Evolutionary conservation across 805 yeast genomes (phyloP).

Genomic region (Metschnikowia peoriensis): DNA sequence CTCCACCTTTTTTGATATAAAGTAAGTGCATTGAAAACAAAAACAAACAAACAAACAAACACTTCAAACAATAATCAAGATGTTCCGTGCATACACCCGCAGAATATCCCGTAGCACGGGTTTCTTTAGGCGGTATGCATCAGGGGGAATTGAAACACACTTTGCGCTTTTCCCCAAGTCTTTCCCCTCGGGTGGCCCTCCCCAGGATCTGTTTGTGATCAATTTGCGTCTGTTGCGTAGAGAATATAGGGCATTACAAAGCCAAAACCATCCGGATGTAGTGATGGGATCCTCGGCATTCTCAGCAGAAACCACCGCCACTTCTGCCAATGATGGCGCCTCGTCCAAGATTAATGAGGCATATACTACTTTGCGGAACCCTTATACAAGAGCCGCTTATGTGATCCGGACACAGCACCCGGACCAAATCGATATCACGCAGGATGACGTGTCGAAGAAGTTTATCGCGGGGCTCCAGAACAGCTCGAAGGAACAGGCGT

Average conservation of each 20-base stretch:
- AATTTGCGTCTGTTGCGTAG: conserved; percentile 57
- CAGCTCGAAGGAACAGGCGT: conserved; percentile 28
- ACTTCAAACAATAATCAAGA: too few species aligned
- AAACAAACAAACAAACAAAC: too few species aligned
- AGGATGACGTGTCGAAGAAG: conserved; percentile 52
- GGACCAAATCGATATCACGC: conserved; percentile 47
- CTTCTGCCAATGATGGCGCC: conserved; percentile 6
- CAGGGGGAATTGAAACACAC: conserved; percentile 24
- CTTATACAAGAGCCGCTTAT: conserved; percentile 56
- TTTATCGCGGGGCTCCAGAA: conserved; percentile 42
- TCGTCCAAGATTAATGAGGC: conserved; percentile 69
- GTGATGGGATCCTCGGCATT: conserved; percentile 27
- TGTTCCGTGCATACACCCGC: background rate
- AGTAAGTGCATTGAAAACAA: too few species aligned
- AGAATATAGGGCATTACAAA: conserved; percentile 75
- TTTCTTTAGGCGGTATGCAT: background rate
- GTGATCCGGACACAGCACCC: conserved; percentile 37
- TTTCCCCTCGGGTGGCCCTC: conserved; percentile 65
- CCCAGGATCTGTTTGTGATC: conserved; percentile 55
- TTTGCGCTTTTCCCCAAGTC: conserved; percentile 75
- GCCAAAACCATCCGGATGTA: conserved; percentile 79
- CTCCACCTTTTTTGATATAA: too few species aligned
- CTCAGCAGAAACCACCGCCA: conserved; percentile 2
- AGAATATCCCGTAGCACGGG: background rate
- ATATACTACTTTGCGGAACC: conserved; percentile 66